Evolutionary conservation across 768 basidiomycete genomes (phyloP).

Genomic region (Amanita pseudoporphyria): DNA sequence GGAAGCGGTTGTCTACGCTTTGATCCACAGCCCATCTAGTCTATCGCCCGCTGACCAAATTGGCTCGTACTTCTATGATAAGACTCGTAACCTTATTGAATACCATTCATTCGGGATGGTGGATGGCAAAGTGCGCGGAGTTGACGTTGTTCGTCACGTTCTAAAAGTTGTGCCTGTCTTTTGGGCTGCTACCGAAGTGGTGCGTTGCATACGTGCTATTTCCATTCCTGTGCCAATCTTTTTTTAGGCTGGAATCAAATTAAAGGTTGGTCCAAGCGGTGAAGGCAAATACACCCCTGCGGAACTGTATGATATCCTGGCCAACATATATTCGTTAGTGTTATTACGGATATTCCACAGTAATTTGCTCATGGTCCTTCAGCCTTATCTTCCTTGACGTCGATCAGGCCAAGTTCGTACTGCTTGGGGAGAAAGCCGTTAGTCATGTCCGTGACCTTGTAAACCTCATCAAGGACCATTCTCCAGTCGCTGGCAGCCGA

Average conservation of each 20-base stretch:
- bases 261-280: constrained; percentile 46
- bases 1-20: constrained; percentile 33
- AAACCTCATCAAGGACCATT: constrained; percentile 42
- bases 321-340: constrained; percentile 62
- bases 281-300: constrained; percentile 53
- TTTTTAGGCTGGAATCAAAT: constrained; percentile 59
- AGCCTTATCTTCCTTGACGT: constrained; percentile 74
- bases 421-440: constrained; percentile 40
- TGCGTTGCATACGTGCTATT: constrained; percentile 22
- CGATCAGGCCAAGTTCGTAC: constrained; percentile 49
- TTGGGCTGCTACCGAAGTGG: constrained; percentile 65
- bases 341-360: background rate
- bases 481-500: constrained; percentile 30
- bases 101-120: constrained; percentile 46
- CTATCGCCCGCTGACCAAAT: constrained; percentile 31
- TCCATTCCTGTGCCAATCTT: background rate
- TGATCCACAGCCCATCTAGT: constrained; percentile 30
- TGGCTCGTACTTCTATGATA: constrained; percentile 54
- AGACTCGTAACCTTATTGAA: constrained; percentile 49
- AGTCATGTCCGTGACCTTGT: constrained; percentile 44
- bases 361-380: background rate
- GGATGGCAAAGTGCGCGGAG: constrained; percentile 38
- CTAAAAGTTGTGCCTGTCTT: constrained; percentile 53
- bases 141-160: constrained; percentile 66
- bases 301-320: constrained; percentile 54